These are phyloP conservation scores for Stentor roeselii DNA, from an alignment of 73 alveolate species.

Conservation along the genomic window DNA sequence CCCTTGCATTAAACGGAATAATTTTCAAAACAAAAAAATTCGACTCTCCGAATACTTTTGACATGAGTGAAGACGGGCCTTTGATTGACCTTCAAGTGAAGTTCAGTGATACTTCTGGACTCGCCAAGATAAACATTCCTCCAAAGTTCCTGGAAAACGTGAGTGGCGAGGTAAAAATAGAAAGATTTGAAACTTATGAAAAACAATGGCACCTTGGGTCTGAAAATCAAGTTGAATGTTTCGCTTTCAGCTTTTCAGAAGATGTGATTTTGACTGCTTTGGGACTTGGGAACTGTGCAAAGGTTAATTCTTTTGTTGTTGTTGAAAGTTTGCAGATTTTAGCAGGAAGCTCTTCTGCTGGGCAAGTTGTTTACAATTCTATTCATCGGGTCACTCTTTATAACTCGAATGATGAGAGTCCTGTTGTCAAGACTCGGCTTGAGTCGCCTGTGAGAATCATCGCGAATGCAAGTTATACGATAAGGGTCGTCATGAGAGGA, in stretches of 20 bases:
- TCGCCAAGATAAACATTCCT: background rate
- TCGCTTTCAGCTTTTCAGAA: background rate
- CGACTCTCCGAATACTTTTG: background rate
- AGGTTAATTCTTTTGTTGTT: background rate
- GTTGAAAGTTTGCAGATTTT: constrained; percentile 12
- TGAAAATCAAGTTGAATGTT: constrained; percentile 16
- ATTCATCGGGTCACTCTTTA: background rate
- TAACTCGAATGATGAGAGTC: background rate
- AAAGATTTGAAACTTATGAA: background rate
- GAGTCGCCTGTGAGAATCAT: background rate
- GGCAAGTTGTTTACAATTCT: background rate
- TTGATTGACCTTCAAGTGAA: background rate
- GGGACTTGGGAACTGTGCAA: constrained; percentile 16
- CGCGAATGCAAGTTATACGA: background rate
- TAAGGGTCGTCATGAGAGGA: constrained; percentile 19
- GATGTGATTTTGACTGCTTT: constrained; percentile 20
- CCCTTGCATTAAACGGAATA: background rate
- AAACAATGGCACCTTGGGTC: background rate
- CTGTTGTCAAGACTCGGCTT: constrained; percentile 10
- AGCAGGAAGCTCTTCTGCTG: background rate
- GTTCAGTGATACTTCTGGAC: background rate
- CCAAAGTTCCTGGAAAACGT: background rate
- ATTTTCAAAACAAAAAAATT: background rate
- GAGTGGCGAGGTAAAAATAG: constrained; percentile 2
- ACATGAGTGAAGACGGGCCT: background rate